A percentile compares a stretch with the other conserved stretches of the same genome.
phyloP scores from a whole-genome alignment of 192 early-diverging fungal species.

The Phycomyces nitens region DNA sequence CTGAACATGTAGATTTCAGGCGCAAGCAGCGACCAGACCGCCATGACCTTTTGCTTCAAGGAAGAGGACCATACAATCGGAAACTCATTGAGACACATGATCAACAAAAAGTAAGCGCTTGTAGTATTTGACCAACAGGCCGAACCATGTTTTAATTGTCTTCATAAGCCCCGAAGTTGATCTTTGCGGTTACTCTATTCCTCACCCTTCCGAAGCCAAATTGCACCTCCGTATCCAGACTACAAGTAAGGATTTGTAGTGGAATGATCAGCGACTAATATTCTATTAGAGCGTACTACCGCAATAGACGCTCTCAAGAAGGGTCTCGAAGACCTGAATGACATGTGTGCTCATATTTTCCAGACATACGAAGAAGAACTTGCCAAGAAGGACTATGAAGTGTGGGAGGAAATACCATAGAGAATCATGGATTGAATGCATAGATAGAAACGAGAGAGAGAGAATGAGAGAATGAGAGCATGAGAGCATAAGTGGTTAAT shows the following conservation, averaged over 20 bases:
- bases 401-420: conserved; percentile 22
- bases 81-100: conserved; percentile 85
- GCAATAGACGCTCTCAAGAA: conserved; percentile 83
- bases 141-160: conserved; percentile 1
- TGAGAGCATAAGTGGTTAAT: too few relatives aligned
- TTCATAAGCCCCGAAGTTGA: conserved; percentile 71
- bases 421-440: neutral
- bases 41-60: conserved; percentile 82
- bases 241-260: conserved; percentile 44
- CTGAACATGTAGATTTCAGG: conserved; percentile 23
- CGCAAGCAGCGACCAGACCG: conserved; percentile 63
- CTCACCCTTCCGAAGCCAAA: conserved; percentile 93
- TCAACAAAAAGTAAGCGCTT: conserved; percentile 87
- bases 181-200: conserved; percentile 95
- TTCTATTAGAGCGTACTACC: conserved; percentile 60
- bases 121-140: neutral
- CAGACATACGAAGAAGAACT: conserved; percentile 59
- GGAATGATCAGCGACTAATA: neutral
- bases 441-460: neutral
- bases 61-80: conserved; percentile 98
- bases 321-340: conserved; percentile 80
- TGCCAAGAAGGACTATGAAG: conserved; percentile 53
- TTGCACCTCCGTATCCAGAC: conserved; percentile 94
- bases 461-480: too few relatives aligned
- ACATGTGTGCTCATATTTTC: conserved; percentile 67